Conservation (phyloP, 2,329 filamentous ascomycete genomes). For the Biscogniauxia marginata region DNA sequence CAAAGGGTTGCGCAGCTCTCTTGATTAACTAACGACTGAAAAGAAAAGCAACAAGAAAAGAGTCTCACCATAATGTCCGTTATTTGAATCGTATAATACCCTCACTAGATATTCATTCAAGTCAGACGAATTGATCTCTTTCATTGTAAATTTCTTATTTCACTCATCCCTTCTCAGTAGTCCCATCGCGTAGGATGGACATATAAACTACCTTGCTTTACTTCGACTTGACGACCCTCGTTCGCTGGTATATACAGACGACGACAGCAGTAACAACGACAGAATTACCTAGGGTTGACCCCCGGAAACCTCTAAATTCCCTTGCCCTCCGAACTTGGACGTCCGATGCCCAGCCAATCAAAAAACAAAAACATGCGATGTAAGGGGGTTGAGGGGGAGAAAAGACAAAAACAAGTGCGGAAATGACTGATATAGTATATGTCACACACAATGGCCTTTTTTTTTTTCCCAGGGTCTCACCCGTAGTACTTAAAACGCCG, state of each 20-base stretch:
- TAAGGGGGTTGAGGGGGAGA: not conserved
- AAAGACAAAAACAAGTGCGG: not conserved
- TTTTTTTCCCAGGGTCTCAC: not conserved
- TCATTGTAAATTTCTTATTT: not conserved
- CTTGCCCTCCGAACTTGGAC: too few relatives aligned
- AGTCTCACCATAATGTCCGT: too few relatives aligned
- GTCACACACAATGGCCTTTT: not conserved
- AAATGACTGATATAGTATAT: not conserved
- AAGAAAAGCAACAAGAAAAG: too few relatives aligned
- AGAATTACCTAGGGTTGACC: not conserved
- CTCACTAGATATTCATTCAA: not conserved
- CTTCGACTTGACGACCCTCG: not conserved
- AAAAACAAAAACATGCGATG: not conserved
- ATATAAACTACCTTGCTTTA: not conserved
- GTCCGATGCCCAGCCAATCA: too few relatives aligned
- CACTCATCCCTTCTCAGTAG: not conserved
- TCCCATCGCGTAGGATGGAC: not conserved
- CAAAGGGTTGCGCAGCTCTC: too few relatives aligned
- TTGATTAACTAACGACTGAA: too few relatives aligned
- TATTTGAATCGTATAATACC: too few relatives aligned
- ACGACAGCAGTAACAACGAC: not conserved
- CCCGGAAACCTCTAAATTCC: not conserved
- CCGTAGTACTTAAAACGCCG: not conserved
- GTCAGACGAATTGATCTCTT: not conserved
- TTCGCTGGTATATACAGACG: not conserved